Percentiles rank a stretch among this genome's conserved stretches.
Conservation (phyloP, 2,329 filamentous ascomycete species). For the Diaporthe sp. region DNA sequence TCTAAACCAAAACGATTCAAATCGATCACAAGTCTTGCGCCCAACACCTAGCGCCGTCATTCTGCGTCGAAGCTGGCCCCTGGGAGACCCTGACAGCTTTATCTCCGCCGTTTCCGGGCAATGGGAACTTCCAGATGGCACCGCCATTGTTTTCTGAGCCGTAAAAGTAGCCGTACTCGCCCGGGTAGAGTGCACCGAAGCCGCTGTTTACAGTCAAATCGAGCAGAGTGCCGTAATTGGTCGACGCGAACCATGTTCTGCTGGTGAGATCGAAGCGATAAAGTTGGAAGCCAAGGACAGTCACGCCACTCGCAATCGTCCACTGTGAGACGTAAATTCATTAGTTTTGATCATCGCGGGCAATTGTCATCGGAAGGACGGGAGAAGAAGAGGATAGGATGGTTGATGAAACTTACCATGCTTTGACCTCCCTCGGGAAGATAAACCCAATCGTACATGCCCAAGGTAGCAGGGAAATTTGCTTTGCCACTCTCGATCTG, state of each 20-base stretch:
- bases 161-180: constrained; percentile 10
- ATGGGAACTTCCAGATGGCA: not conserved
- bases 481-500: constrained; percentile 1
- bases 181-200: constrained; percentile 15
- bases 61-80: not conserved
- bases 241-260: constrained; percentile 3
- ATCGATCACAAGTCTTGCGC: not conserved
- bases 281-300: not conserved
- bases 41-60: constrained; percentile 23
- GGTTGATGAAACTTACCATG: not conserved
- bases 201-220: not conserved
- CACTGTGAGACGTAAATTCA: not conserved
- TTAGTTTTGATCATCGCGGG: not conserved
- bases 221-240: constrained; percentile 15
- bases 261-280: constrained; percentile 4
- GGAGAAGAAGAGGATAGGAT: not conserved
- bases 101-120: not conserved
- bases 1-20: not conserved
- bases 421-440: not conserved
- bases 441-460: constrained; percentile 23
- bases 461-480: not conserved
- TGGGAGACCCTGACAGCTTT: not conserved
- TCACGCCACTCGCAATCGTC: not conserved
- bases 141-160: not conserved
- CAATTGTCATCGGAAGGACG: not conserved